Percentiles rank a stretch among this genome's conserved stretches.
phyloP scores from a whole-genome alignment of 2,329 filamentous ascomycete species.

The Zymoseptoria crescenta region DNA sequence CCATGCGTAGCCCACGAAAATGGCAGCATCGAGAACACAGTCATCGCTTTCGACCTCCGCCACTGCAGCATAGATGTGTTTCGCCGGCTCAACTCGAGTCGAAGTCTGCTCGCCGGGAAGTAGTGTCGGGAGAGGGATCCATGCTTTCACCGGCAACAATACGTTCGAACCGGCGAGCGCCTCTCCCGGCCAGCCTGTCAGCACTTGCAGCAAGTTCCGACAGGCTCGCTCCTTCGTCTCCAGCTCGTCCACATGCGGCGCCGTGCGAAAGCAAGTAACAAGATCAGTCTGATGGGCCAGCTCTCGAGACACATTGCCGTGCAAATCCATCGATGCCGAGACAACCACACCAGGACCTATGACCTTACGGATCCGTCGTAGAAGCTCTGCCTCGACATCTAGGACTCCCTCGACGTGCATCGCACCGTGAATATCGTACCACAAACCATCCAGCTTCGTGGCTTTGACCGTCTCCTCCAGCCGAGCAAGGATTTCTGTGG shows the following conservation, averaged over 20 bases:
- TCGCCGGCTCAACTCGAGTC: slow-evolving; percentile 15
- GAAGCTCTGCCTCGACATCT: slow-evolving; percentile 15
- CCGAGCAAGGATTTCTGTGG: slow-evolving; percentile 8
- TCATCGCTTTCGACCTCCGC: slow-evolving; percentile 8
- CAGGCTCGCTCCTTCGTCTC: slow-evolving; percentile 16
- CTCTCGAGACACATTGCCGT: slow-evolving; percentile 16
- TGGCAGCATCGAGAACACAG: slow-evolving; percentile 13
- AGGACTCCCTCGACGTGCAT: slow-evolving; percentile 16
- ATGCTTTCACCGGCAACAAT: slow-evolving; percentile 13
- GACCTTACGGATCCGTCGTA: slow-evolving; percentile 11
- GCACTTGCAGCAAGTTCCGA: slow-evolving; percentile 10
- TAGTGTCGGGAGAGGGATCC: slow-evolving; percentile 15
- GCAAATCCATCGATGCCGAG: slow-evolving; percentile 17
- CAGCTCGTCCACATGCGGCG: slow-evolving; percentile 14
- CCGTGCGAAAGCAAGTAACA: slow-evolving; percentile 14
- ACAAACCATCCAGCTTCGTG: slow-evolving; percentile 11
- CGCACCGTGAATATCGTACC: slow-evolving; percentile 18
- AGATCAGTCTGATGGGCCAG: slow-evolving; percentile 13
- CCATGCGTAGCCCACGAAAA: slow-evolving; percentile 20
- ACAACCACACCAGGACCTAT: slow-evolving; percentile 12
- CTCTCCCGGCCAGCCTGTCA: not conserved
- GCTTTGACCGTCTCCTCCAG: slow-evolving; percentile 1
- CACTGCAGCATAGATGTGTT: slow-evolving; percentile 12
- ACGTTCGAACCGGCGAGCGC: not conserved
- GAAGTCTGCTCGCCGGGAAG: slow-evolving; percentile 16